Conservation (phyloP, 2,329 filamentous ascomycete species). For the Fusarium buxicola region DNA sequence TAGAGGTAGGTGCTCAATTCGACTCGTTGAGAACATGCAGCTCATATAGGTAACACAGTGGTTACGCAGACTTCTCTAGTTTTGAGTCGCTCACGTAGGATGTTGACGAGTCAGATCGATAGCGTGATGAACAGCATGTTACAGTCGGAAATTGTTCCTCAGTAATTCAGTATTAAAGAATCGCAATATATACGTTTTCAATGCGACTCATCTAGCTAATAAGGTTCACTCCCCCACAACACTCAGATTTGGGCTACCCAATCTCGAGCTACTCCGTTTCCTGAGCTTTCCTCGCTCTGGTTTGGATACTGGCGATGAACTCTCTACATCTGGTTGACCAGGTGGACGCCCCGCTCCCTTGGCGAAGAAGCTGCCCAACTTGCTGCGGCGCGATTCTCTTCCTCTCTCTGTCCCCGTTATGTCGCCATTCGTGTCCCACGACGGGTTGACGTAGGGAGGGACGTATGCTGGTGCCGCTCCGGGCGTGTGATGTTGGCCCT, state of each 20-base stretch:
- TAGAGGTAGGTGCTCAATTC: background rate
- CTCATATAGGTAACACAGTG: too few species aligned
- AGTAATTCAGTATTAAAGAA: background rate
- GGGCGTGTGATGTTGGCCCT: background rate
- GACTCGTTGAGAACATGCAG: too few species aligned
- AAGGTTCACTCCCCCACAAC: constrained; percentile 33
- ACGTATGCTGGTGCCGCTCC: constrained; percentile 3
- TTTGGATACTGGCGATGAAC: background rate
- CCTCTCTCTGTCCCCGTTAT: constrained; percentile 19
- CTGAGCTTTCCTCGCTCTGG: constrained; percentile 37
- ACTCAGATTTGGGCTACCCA: constrained; percentile 19
- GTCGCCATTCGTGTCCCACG: constrained; percentile 9
- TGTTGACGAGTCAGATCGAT: too few species aligned
- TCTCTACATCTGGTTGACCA: background rate
- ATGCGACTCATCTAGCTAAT: background rate
- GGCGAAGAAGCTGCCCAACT: constrained; percentile 22
- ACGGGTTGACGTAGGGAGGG: constrained; percentile 10
- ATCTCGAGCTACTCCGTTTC: constrained; percentile 39
- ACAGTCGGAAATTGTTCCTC: background rate
- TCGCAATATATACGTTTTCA: background rate
- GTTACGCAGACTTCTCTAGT: too few species aligned
- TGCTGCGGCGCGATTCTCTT: constrained; percentile 24
- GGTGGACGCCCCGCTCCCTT: constrained; percentile 20
- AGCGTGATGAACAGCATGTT: too few species aligned
- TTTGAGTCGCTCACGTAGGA: too few species aligned